phyloP scores from a whole-genome alignment of 2,329 filamentous ascomycete genomes.

The Gnomoniopsis sp. region DNA sequence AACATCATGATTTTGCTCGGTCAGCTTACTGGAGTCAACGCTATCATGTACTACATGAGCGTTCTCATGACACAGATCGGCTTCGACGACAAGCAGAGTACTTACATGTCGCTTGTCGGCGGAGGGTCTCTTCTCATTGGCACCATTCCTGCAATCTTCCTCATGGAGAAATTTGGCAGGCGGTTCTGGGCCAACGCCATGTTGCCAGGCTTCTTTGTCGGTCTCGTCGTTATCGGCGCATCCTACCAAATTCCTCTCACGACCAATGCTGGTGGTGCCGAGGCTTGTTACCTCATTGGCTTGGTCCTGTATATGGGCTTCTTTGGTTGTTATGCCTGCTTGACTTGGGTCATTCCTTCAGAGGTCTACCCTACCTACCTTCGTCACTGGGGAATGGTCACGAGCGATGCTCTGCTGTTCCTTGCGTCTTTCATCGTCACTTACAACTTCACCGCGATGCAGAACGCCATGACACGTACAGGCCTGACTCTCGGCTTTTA shows the following conservation, averaged over 20 bases:
- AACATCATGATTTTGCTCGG: slow-evolving; percentile 69
- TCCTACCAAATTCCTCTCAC: slow-evolving; percentile 55
- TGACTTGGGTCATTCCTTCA: slow-evolving; percentile 64
- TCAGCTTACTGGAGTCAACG: slow-evolving; percentile 68
- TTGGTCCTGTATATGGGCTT: slow-evolving; percentile 66
- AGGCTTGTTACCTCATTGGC: slow-evolving; percentile 65
- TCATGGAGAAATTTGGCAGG: slow-evolving; percentile 70
- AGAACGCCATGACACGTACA: slow-evolving; percentile 61
- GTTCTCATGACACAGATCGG: slow-evolving; percentile 66
- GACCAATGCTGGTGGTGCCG: slow-evolving; percentile 42
- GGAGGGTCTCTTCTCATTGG: slow-evolving; percentile 65
- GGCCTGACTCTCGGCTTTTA: slow-evolving; percentile 70
- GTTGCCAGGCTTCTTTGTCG: slow-evolving; percentile 69
- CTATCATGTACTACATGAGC: slow-evolving; percentile 71
- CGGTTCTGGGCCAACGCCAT: slow-evolving; percentile 73
- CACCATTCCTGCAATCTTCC: slow-evolving; percentile 64
- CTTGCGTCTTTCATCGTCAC: slow-evolving; percentile 70
- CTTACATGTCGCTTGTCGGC: slow-evolving; percentile 74
- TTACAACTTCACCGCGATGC: slow-evolving; percentile 72
- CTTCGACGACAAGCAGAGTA: slow-evolving; percentile 58
- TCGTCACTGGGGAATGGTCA: slow-evolving; percentile 71
- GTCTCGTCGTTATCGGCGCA: slow-evolving; percentile 62
- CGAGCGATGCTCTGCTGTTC: slow-evolving; percentile 65
- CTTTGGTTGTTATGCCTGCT: slow-evolving; percentile 62
- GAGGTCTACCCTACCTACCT: slow-evolving; percentile 73